Evolutionary conservation across 2,329 filamentous ascomycete species (phyloP), one percentile per base, ranked within the genome.

Genomic region (Microsporum ferrugineum): DNA sequence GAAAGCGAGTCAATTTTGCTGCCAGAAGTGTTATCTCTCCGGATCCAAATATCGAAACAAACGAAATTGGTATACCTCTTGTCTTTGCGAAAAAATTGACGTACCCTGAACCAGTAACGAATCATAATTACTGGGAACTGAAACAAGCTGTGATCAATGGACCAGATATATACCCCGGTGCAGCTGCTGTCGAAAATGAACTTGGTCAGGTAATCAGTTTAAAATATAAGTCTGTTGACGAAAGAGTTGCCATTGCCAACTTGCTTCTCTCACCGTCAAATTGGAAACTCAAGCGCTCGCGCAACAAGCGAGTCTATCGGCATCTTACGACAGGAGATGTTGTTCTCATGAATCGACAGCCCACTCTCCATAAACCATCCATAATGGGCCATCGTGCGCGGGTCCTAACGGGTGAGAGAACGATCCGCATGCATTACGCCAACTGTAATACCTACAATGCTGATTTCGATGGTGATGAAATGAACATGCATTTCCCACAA

Each of bases 401-500:
- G 63, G 92, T 99, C 4, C 78, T 99, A 17, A 89, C 90, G 0
- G 91, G 91, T 39, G 95, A 99, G 74, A 95, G 95, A 77, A 97
- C 94, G 0, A 91, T 99, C 72, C 91, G 94, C 66, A 97, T 99
- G 92, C 94, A 99, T 78, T 99, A 99, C 76, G 92, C 94, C 69
- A 99, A 99, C 73, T 97, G 94, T 74, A 99, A 99, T 71, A 96
- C 94, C 0, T 99, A 99, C 80, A 99, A 99, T 69, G 94, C 94
- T 36, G 94, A 99, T 80, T 99, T 99, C 71, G 95, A 99, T 70
- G 94, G 94, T 73, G 94, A 99, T 72, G 94, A 99, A 75, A 99
- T 99, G 94, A 99, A 99, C 74, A 95, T 99, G 91, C 94, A 99
- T 76, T 97, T 99, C 70, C 94, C 94, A 1, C 94, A 99, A 69